Evolutionary conservation across 2,329 filamentous ascomycete genomes (phyloP).

Genomic region (Calonectria pseudoreteaudii): DNA sequence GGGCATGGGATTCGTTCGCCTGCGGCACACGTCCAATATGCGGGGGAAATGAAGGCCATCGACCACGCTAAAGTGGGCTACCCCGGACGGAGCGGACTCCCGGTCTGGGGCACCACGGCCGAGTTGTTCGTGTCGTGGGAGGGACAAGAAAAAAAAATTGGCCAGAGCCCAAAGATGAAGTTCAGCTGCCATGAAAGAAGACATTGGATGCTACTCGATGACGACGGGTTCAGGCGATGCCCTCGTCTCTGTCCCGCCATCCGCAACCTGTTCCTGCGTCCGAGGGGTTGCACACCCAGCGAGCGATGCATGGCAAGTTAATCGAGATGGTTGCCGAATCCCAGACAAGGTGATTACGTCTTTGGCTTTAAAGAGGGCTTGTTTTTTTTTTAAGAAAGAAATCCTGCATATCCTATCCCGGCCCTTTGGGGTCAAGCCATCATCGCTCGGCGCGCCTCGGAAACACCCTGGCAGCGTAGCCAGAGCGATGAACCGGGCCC

Average conservation of each 20-base stretch:
- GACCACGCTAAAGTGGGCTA: constrained; percentile 15
- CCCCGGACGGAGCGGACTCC: constrained; percentile 29
- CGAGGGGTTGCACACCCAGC: not conserved
- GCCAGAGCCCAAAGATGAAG: not conserved
- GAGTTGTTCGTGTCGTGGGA: not conserved
- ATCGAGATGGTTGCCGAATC: constrained; percentile 23
- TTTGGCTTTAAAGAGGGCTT: not conserved
- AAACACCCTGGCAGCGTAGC: constrained; percentile 10
- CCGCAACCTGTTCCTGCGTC: constrained; percentile 22
- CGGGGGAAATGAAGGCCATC: constrained; percentile 38
- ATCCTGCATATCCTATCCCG: not conserved
- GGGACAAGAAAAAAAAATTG: not conserved
- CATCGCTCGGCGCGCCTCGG: constrained; percentile 20
- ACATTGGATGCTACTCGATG: constrained; percentile 13
- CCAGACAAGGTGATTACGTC: not conserved
- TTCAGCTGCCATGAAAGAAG: not conserved
- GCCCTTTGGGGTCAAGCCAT: constrained; percentile 19
- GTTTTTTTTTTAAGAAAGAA: not conserved
- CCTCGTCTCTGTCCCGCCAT: not conserved
- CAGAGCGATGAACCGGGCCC: constrained; percentile 5
- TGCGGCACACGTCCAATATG: constrained; percentile 28
- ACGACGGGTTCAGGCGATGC: not conserved
- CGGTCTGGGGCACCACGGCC: constrained; percentile 6
- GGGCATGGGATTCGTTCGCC: constrained; percentile 26
- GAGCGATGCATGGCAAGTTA: not conserved